Percentiles rank a stretch among this genome's conserved stretches.
Evolutionary conservation across 2,329 filamentous ascomycete species (phyloP).

Genomic region (Colletotrichum siamense): DNA sequence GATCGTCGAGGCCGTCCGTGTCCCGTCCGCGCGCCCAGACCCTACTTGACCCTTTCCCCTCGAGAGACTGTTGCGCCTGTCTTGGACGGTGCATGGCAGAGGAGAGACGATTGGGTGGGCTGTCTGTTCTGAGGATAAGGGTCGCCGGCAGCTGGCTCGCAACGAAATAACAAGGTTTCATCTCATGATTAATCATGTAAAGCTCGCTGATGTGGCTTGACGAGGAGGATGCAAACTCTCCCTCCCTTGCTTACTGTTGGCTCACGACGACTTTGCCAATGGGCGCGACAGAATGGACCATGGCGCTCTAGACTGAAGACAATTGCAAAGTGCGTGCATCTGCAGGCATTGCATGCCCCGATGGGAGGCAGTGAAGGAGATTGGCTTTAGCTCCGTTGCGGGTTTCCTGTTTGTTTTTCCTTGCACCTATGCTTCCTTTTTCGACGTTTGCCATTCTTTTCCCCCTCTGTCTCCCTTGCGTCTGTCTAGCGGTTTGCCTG

Average conservation of each 20-base stretch:
- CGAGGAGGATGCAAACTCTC: not conserved
- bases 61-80: not conserved
- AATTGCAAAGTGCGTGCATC: not conserved
- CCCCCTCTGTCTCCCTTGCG: not conserved
- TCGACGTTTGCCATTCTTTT: not conserved
- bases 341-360: not conserved
- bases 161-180: conserved; percentile 20
- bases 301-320: conserved; percentile 3
- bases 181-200: not conserved
- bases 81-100: conserved; percentile 8
- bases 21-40: conserved; percentile 10
- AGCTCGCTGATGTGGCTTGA: not conserved
- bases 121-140: not conserved
- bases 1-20: conserved; percentile 15
- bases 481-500: not conserved
- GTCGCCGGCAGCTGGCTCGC: not conserved
- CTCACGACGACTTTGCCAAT: not conserved
- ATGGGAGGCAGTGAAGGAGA: not conserved
- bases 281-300: not conserved
- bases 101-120: not conserved
- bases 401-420: not conserved
- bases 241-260: conserved; percentile 11
- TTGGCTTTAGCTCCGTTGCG: not conserved
- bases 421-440: not conserved
- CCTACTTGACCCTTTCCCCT: not conserved